These are phyloP conservation scores for Botrytis hyacinthi DNA, from an alignment of 2,329 filamentous ascomycete species.

Conservation along the genomic window DNA sequence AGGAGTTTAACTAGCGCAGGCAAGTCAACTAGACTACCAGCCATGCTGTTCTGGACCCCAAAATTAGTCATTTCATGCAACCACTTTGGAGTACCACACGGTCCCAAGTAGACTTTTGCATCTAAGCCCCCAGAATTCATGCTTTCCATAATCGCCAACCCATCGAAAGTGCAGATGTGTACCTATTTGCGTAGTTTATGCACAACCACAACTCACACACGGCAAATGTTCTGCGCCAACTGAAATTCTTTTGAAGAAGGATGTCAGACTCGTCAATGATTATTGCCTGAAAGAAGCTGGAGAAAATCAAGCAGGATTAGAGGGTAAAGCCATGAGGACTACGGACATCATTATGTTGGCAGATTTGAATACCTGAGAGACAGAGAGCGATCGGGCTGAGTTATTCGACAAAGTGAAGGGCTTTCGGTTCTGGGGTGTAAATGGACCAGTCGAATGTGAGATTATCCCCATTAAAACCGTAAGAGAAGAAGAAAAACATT, in stretches of 20 bases:
- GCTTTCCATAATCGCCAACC: slow-evolving; percentile 59
- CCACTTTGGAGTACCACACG: not conserved
- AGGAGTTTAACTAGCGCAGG: not conserved
- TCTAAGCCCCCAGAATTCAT: slow-evolving; percentile 39
- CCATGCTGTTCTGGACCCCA: not conserved
- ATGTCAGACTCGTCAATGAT: slow-evolving; percentile 44
- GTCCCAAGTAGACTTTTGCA: not conserved
- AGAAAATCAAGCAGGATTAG: slow-evolving; percentile 43
- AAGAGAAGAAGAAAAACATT: slow-evolving; percentile 42
- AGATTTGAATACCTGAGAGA: slow-evolving; percentile 51
- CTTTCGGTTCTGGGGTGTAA: slow-evolving; percentile 48
- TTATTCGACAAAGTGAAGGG: slow-evolving; percentile 47
- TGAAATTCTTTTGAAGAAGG: slow-evolving; percentile 55
- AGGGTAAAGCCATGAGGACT: slow-evolving; percentile 47
- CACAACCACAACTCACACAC: slow-evolving; percentile 58
- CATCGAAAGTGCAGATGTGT: slow-evolving; percentile 54
- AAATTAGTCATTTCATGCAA: not conserved
- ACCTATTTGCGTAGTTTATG: slow-evolving; percentile 59
- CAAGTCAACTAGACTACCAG: not conserved
- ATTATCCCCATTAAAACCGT: slow-evolving; percentile 52
- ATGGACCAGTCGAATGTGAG: slow-evolving; percentile 43
- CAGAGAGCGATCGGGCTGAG: slow-evolving; percentile 46
- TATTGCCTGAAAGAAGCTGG: slow-evolving; percentile 46
- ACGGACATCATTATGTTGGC: slow-evolving; percentile 55
- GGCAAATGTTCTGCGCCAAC: slow-evolving; percentile 48